A percentile compares a stretch with the other conserved stretches of the same genome.
These are phyloP conservation scores for Eucalyptus pumila DNA, from an alignment of 345 rosid species.

Conservation along the genomic window DNA sequence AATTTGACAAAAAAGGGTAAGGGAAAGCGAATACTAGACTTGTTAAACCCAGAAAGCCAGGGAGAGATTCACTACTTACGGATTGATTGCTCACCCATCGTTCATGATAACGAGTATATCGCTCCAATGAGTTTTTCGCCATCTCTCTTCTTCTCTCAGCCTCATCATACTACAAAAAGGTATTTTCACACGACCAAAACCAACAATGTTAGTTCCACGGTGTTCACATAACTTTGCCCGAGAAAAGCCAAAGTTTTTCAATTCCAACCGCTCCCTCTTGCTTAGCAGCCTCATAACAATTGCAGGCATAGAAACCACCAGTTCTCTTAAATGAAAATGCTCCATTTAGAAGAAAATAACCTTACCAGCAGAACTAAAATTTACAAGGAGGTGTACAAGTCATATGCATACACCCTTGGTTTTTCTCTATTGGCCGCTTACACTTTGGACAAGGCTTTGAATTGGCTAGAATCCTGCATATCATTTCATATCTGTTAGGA, in stretches of 20 bases:
- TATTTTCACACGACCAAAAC: background rate
- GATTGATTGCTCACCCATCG: conserved; percentile 96
- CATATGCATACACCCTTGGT: too few relatives aligned
- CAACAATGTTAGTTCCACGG: background rate
- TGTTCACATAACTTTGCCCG: background rate
- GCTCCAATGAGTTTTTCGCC: conserved; percentile 91
- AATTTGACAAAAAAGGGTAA: background rate
- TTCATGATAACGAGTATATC: conserved; percentile 97
- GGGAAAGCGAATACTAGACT: background rate
- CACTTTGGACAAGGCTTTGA: too few relatives aligned
- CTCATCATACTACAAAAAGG: conserved; percentile 61
- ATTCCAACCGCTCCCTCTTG: conserved; percentile 71
- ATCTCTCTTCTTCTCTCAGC: conserved; percentile 88
- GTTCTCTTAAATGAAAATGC: conserved; percentile 29
- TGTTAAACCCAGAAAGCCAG: background rate
- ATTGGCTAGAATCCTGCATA: too few relatives aligned
- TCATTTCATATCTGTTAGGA: background rate
- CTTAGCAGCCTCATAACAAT: conserved; percentile 80
- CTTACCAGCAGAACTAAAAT: conserved; percentile 29
- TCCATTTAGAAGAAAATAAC: background rate
- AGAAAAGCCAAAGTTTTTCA: background rate
- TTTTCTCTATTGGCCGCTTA: too few relatives aligned
- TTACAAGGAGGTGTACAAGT: too few relatives aligned
- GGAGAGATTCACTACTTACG: conserved; percentile 18
- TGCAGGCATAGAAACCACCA: conserved; percentile 87